Evolutionary conservation across 2,329 filamentous ascomycete species (phyloP).

Genomic region (Atkinsonella hypoxylon): DNA sequence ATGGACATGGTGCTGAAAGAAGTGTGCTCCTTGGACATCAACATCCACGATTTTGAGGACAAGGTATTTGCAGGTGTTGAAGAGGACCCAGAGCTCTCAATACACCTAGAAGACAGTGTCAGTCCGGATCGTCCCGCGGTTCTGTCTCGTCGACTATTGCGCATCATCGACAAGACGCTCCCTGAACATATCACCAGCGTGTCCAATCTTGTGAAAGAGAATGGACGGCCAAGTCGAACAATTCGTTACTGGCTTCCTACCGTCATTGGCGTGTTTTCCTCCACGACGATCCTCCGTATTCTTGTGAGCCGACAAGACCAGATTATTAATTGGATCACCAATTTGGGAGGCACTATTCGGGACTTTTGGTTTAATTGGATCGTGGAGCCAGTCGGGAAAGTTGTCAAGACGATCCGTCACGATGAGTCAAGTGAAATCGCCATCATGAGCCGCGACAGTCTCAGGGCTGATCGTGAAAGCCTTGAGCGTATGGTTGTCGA

Average conservation of each 20-base stretch:
- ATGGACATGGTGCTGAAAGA: constrained; percentile 78
- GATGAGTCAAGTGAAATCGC: constrained; percentile 88
- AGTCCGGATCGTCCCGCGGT: constrained; percentile 39
- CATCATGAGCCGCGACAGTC: constrained; percentile 87
- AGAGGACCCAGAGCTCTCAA: constrained; percentile 45
- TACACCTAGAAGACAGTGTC: constrained; percentile 35
- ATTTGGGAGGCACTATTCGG: constrained; percentile 64
- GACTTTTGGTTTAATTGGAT: constrained; percentile 98
- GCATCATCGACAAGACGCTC: constrained; percentile 56
- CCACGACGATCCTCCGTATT: constrained; percentile 74
- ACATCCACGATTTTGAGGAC: constrained; percentile 53
- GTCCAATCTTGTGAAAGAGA: constrained; percentile 40
- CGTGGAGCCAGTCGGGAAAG: constrained; percentile 67
- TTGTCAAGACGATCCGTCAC: constrained; percentile 86
- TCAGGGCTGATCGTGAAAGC: constrained; percentile 81
- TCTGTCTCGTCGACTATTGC: constrained; percentile 54
- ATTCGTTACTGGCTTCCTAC: constrained; percentile 85
- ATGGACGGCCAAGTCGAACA: constrained; percentile 64
- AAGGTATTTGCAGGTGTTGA: constrained; percentile 52
- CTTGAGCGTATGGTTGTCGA: constrained; percentile 97
- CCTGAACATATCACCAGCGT: constrained; percentile 53
- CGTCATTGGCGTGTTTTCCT: constrained; percentile 61
- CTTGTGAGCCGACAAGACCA: constrained; percentile 63
- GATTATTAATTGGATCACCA: constrained; percentile 66
- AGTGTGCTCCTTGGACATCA: constrained; percentile 50